Evolutionary conservation across 176 grass and related monocot species (phyloP).

Genomic region (Olyra latifolia): DNA sequence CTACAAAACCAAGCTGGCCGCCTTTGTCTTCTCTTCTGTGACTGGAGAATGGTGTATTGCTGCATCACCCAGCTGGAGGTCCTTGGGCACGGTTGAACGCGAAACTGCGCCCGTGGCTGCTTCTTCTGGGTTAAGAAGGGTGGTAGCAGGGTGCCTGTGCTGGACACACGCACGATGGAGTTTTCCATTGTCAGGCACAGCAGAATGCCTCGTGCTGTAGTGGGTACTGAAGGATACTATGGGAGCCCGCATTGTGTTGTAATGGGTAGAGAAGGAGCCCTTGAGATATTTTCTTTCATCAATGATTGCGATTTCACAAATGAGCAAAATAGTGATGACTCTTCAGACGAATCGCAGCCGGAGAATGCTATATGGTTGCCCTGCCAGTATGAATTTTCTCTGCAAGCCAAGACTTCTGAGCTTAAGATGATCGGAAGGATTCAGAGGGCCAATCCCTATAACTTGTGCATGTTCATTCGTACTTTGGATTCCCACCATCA

Average conservation of each 20-base stretch:
- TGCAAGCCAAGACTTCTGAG: too few species aligned
- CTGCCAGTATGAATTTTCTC: neutral
- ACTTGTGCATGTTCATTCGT: too few species aligned
- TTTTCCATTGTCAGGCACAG: neutral
- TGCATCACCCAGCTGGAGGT: constrained; percentile 9
- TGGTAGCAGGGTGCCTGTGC: neutral
- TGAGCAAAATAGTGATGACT: neutral
- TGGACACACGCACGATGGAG: constrained; percentile 8
- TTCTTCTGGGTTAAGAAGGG: constrained; percentile 11
- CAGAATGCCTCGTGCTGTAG: too few species aligned
- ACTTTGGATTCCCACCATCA: too few species aligned
- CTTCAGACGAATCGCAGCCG: neutral
- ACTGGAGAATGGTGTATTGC: neutral
- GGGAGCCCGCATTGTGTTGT: neutral
- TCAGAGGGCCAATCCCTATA: too few species aligned
- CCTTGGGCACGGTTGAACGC: neutral
- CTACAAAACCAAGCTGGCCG: neutral
- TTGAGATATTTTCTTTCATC: neutral
- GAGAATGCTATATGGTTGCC: constrained; percentile 5
- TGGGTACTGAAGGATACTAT: too few species aligned
- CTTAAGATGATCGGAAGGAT: neutral
- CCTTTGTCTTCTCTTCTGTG: neutral
- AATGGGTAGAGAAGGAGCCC: neutral
- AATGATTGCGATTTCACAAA: neutral
- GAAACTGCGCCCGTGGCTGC: neutral